A percentile compares a stretch with the other conserved stretches of the same genome.
Conservation (phyloP, 495 filamentous ascomycete genomes). For the Geoglossum glabrum region DNA sequence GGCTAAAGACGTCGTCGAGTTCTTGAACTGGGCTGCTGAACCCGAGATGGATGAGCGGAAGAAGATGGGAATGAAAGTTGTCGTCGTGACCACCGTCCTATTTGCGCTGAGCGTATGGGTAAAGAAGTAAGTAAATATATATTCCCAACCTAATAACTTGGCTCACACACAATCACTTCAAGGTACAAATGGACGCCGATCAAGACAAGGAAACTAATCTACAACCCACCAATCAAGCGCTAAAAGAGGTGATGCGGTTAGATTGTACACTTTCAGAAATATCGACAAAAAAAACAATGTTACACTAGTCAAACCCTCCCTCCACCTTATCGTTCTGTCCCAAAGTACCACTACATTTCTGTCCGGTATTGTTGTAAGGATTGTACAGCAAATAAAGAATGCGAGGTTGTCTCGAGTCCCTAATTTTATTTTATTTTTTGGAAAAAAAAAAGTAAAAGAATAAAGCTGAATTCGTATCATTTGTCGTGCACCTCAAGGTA, state of each 20-base stretch:
- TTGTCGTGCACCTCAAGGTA: too few species aligned
- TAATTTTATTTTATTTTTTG: too few species aligned
- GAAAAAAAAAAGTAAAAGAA: too few species aligned
- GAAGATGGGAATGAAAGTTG: conserved; percentile 95
- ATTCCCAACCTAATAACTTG: neutral
- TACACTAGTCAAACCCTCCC: neutral
- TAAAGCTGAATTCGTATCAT: too few species aligned
- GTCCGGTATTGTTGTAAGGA: too few species aligned
- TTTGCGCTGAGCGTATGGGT: conserved; percentile 86
- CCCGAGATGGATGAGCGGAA: conserved; percentile 98
- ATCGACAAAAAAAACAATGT: neutral
- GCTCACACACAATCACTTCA: neutral
- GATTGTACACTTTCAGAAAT: neutral
- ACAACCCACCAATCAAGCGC: conserved; percentile 42
- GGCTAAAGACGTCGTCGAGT: conserved; percentile 98
- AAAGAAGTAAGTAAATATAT: conserved; percentile 40
- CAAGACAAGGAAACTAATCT: conserved; percentile 86
- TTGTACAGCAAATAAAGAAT: too few species aligned
- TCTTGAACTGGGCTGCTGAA: conserved; percentile 97
- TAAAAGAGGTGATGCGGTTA: neutral
- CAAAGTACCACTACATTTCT: too few species aligned
- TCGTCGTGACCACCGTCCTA: conserved; percentile 56
- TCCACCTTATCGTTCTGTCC: too few species aligned
- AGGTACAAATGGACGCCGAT: conserved; percentile 91
- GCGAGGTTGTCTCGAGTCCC: too few species aligned